Evolutionary conservation across 2,329 filamentous ascomycete genomes (phyloP), one percentile per base, ranked within the genome.

Genomic region (Teratosphaeria epicoccoides): DNA sequence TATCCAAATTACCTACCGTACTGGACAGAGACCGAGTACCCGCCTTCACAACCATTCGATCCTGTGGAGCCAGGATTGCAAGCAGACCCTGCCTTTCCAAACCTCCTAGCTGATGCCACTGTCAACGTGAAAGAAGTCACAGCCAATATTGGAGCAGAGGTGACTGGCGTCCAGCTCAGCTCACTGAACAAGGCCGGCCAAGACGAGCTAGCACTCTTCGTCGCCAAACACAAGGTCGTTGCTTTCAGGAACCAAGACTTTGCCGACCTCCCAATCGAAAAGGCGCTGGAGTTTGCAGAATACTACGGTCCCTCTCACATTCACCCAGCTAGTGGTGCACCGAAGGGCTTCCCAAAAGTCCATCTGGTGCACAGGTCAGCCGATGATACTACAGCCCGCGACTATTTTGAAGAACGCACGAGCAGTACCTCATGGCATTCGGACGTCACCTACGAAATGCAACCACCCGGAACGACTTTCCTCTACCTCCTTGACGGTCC

Each of bases 381-480:
- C 47, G 72, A 80, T 53, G 83, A 87, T 59, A 80, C 76, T 6
- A 77, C 74, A 2, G 77, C 75, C 20, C 71, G 78, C 20, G 73
- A 78, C 47, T 86, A 85, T 68, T 83, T 88, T 58, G 71, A 77
- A 50, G 79, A 80, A 46, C 79, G 85, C 22, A 90, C 86, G 3
- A 91, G 84, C 69, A 87, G 84, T 1, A 55, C 57, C 28, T 51
- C 52, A 23, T 50, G 48, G 48, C 89, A 95, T 71, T 87, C 83
- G 0, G 89, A 95, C 59, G 84, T 95, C 1, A 87, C 85, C 0
- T 95, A 94, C 65, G 90, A 95, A 72, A 73, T 80, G 59, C 89
- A 96, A 70, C 88, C 90, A 1, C 88, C 90, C 0, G 88, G 88
- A 25, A 95, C 88, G 0, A 95, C 90, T 0, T 94, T 95, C 70